Evolutionary conservation across 257 asterid species (phyloP), one percentile per base, ranked within the genome.

Genomic region (Schizonepeta tenuifolia): DNA sequence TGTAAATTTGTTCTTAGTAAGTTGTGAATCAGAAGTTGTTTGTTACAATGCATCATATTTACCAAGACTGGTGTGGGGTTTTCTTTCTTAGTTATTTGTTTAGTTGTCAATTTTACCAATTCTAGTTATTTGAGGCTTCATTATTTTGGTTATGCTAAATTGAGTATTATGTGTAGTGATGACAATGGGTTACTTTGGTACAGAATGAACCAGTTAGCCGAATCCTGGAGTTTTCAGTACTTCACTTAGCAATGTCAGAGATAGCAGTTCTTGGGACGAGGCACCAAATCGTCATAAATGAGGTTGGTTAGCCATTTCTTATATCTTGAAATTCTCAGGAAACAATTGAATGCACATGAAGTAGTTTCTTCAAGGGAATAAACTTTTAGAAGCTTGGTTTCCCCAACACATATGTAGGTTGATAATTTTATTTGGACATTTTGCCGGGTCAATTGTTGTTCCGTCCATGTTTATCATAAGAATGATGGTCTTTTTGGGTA

Each of bases 211-310:
- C 98, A 21, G 96, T 90, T 43, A 88, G 91, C 70, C 88, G 96
- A 75, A 94, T 94, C 78, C 79, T 94, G 84, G 98, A 91, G 83
- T 81, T 94, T 78, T 85, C 96, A 9, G 82, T 94, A 73, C 95
- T 94, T 67, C 98, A 94, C 80, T 77, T 94, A 69, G 96, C 98
- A 33, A 94, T 94, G 96, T 84, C 98, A 54, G 98, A 94, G 86
- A 94, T 91, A 20, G 73, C 84, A 58, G 89, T 88, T 82, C 76
- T 94, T 59, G 96, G 96, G 69, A 94, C 98, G 12, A 84, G 90
- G 67, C 98, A 91, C 75, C 96, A 87, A 80, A 91, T 94, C 64
- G 98, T 91, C 78, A 89, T 94, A 70, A 94, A 94, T 40, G 98
- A 94, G 96, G 97, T 93, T 79, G 56, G 87, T 46, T 53, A 9